Evolutionary conservation across 768 basidiomycete species (phyloP).

Genomic region (Filobasidium floriforme): DNA sequence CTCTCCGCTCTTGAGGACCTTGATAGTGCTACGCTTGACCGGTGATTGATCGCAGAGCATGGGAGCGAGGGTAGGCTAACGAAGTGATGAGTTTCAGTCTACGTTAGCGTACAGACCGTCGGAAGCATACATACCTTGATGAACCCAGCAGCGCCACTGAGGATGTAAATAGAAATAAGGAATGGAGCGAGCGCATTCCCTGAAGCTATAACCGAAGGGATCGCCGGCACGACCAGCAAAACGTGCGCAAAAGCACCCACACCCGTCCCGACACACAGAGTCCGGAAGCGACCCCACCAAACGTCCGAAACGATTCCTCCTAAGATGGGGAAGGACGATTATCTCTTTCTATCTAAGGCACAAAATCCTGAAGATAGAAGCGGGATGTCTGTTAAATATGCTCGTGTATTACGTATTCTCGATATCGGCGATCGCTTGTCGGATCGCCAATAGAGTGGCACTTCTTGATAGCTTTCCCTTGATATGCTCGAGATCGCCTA

Average conservation of each 20-base stretch:
- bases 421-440: too few relatives aligned
- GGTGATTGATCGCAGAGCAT: constrained; percentile 44
- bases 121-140: constrained; percentile 29
- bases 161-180: constrained; percentile 35
- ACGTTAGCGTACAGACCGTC: too few relatives aligned
- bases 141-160: constrained; percentile 42
- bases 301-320: constrained; percentile 44
- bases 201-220: constrained; percentile 35
- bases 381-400: too few relatives aligned
- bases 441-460: too few relatives aligned
- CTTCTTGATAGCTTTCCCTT: too few relatives aligned
- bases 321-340: constrained; percentile 36
- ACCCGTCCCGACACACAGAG: constrained; percentile 35
- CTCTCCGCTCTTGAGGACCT: constrained; percentile 32
- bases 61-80: constrained; percentile 35
- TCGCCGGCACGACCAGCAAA: constrained; percentile 37
- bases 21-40: constrained; percentile 31
- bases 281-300: constrained; percentile 43
- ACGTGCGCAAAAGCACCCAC: constrained; percentile 39
- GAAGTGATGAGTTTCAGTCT: too few relatives aligned
- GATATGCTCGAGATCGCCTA: too few relatives aligned
- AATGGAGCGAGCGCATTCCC: constrained; percentile 32
- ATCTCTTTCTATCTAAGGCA: too few relatives aligned
- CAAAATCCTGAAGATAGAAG: too few relatives aligned
- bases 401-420: too few relatives aligned